Conservation (phyloP, 2,329 filamentous ascomycete genomes). For the Arthrobotrys iridis region DNA sequence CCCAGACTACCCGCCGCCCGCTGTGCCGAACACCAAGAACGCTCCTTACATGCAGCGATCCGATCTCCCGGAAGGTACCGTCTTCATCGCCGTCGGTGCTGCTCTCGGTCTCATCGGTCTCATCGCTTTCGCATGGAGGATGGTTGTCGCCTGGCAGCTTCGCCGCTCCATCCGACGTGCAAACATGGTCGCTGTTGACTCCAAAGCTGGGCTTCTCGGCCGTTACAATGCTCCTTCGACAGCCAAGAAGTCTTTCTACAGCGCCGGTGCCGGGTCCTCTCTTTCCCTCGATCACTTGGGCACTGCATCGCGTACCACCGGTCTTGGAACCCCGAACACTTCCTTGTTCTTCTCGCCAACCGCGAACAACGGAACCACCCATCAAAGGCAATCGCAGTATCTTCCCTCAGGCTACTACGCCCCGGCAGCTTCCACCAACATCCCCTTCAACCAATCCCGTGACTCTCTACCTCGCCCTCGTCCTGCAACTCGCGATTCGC, state of each 20-base stretch:
- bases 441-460: constrained; percentile 56
- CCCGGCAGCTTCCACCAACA: constrained; percentile 66
- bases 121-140: constrained; percentile 87
- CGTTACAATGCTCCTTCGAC: constrained; percentile 64
- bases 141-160: constrained; percentile 85
- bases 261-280: constrained; percentile 61
- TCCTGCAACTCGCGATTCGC: constrained; percentile 54
- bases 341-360: constrained; percentile 97
- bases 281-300: constrained; percentile 68
- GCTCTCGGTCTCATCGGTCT: constrained; percentile 83
- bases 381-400: constrained; percentile 78
- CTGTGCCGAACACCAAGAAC: constrained; percentile 78
- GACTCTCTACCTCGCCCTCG: constrained; percentile 55
- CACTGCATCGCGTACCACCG: constrained; percentile 60
- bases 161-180: constrained; percentile 90
- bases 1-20: constrained; percentile 32
- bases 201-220: constrained; percentile 72
- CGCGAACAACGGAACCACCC: constrained; percentile 70
- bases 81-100: constrained; percentile 94
- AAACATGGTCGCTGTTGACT: constrained; percentile 63
- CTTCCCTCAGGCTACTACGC: constrained; percentile 93
- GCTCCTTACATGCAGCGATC: constrained; percentile 94
- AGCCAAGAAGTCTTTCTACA: constrained; percentile 65
- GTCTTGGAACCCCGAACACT: constrained; percentile 67
- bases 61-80: constrained; percentile 84